These are phyloP conservation scores for Saccharomyces pastorianus DNA, from an alignment of 1,139 yeast genomes.

Conservation along the genomic window DNA sequence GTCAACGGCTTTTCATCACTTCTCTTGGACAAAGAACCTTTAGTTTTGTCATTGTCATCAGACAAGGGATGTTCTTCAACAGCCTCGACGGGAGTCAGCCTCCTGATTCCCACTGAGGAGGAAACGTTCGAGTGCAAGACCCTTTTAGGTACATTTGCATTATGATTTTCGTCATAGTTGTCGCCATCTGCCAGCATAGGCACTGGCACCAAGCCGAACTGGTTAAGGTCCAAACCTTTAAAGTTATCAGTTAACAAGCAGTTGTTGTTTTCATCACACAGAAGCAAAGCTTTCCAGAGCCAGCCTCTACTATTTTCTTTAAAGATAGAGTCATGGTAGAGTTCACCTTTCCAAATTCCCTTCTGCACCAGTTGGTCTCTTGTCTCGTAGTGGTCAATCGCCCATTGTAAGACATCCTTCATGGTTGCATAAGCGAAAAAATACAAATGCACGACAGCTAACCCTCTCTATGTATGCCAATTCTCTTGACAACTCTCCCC, in stretches of 20 bases:
- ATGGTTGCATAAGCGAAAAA: not conserved
- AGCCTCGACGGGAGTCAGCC: slow-evolving; percentile 10
- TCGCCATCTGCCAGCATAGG: slow-evolving; percentile 9
- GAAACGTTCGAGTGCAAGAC: not conserved
- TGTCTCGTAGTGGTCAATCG: slow-evolving; percentile 18
- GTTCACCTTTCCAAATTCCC: slow-evolving; percentile 27
- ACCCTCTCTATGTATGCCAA: slow-evolving; percentile 3
- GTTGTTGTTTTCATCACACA: slow-evolving; percentile 15
- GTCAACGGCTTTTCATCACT: slow-evolving; percentile 9
- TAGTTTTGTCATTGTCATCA: not conserved
- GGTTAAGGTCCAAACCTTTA: not conserved
- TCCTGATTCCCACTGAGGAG: not conserved
- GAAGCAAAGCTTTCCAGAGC: slow-evolving; percentile 26
- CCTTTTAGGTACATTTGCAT: not conserved
- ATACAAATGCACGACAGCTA: not conserved
- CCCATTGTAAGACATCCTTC: slow-evolving; percentile 11
- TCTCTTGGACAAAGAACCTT: slow-evolving; percentile 4
- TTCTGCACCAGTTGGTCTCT: slow-evolving; percentile 21
- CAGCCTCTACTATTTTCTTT: slow-evolving; percentile 19
- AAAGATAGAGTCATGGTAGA: slow-evolving; percentile 12
- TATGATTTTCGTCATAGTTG: slow-evolving; percentile 3
- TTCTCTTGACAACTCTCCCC: not conserved
- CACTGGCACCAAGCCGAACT: slow-evolving; percentile 6
- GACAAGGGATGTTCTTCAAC: slow-evolving; percentile 11
- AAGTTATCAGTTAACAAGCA: not conserved